Evolutionary conservation across 768 basidiomycete species (phyloP), one percentile per base, ranked within the genome.

Genomic region (Termitomyces sp.): DNA sequence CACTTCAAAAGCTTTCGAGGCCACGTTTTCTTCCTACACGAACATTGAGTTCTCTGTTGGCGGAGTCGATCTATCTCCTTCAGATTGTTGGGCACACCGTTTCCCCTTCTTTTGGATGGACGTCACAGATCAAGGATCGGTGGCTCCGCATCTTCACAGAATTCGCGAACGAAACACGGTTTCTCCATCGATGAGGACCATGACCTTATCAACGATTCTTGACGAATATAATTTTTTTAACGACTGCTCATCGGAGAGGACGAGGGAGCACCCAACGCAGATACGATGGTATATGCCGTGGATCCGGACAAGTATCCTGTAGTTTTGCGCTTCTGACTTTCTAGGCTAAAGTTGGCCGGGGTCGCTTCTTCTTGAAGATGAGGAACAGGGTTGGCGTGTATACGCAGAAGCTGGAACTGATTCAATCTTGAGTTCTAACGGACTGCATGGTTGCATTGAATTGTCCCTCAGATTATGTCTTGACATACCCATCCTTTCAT

Each of bases 141-240:
- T 52, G 42, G 23, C 53, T 31, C 55, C 49, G 38, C 48, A 52
- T 57, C 53, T 60, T 56, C 58, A 56, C 54, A 50, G 56, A 57
- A 57, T 35, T 38, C 49, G 62, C 64, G 61, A 62, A 67, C 62
- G 61, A 66, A 61, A 63, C 57, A 58, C 17, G 52, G 59, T 56
- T 58, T 62, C 61, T 62, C 37, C 51, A 62, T 66, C 60, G 63
- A 70, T 67, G 65, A 62, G 63, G 62, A 59, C 57, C 58, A 69
- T 62, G 70, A 68, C 50, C 41, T 59, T 48, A 56, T 53, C 67
- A 52, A 74, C 66, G 69, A 73, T 75, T 75, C 73, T 73, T 74
- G 72, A 75, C 66, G 73, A 75, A 73, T 58, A 58, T 58, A 63
- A 56, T 44, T 30, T 52, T 48, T 57, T 53, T 60, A 57, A 63